Evolutionary conservation across 129 eudicot genomes (phyloP), one percentile per base, ranked within the genome.

Genomic region (Cynara cardunculus): DNA sequence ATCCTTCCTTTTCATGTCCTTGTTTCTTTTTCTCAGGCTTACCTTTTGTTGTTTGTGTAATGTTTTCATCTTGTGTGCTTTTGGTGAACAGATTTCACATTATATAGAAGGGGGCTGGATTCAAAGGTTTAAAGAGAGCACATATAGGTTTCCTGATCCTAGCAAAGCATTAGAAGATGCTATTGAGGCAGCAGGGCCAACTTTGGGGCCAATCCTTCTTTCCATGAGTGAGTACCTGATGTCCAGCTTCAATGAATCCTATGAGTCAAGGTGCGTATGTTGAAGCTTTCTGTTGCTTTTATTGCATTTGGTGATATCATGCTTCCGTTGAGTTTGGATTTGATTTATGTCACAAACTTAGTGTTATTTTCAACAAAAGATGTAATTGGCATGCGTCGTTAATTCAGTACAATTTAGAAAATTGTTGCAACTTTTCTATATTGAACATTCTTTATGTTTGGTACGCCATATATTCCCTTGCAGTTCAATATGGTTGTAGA

Each of bases 191-290:
- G 99, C 98, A 34, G 99, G 99, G 76, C 87, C 90, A 34, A 83
- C 87, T 83, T 86, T 96, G 89, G 99, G 99, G 9, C 97, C 96
- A 34, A 69, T 78, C 30, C 84, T 96, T 81, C 96, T 96, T 72
- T 88, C 95, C 39, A 96, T 96, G 99, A 96, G 98, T 83, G 98
- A 96, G 87, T 96, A 85, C 81, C 79, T 96, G 84, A 96, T 96
- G 99, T 88, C 97, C 74, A 96, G 99, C 88, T 91, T 89, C 80
- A 92, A 96, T 77, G 92, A 89, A 82, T 85, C 99, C 24, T 96
- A 96, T 78, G 90, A 96, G 83, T 92, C 99, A 73, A 93, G 98
- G 98, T 94, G 85, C 11, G 88, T 85, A 79, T 24, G 69, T 30
- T 79, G 69, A 71, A 5, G 41, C 69, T 59, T 72, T 76, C n/a